These are phyloP conservation scores for Verticillium zaregamsianum DNA, from an alignment of 2,329 filamentous ascomycete genomes.

Conservation along the genomic window DNA sequence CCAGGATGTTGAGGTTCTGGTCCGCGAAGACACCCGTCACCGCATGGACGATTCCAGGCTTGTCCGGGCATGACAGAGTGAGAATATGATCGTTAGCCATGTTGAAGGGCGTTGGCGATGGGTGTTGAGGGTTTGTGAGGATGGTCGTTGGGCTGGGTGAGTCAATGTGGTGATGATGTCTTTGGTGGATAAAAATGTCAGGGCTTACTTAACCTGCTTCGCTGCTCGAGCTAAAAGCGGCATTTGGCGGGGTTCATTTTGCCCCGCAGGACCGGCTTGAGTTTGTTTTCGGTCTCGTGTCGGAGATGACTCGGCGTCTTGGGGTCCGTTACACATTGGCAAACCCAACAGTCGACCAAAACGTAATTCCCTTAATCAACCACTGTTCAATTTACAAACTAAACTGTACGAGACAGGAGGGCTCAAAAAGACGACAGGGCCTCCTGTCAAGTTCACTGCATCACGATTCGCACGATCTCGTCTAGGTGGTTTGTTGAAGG, in stretches of 20 bases:
- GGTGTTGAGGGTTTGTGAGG: not conserved
- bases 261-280: not conserved
- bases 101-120: constrained; percentile 12
- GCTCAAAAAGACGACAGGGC: too few relatives aligned
- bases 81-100: constrained; percentile 62
- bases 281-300: not conserved
- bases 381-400: too few relatives aligned
- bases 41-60: constrained; percentile 79
- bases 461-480: too few relatives aligned
- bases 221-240: not conserved
- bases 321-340: too few relatives aligned
- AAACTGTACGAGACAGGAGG: too few relatives aligned
- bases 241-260: not conserved
- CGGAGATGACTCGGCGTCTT: not conserved
- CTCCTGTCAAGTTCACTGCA: too few relatives aligned
- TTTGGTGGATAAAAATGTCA: not conserved
- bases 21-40: constrained; percentile 74
- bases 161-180: not conserved
- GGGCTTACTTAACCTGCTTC: not conserved
- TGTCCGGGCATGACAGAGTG: constrained; percentile 79
- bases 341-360: too few relatives aligned
- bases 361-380: too few relatives aligned
- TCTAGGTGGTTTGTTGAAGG: too few relatives aligned
- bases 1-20: constrained; percentile 74
- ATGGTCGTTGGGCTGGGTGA: not conserved